Percentiles rank a stretch among this genome's conserved stretches.
Conservation (phyloP, 2,329 filamentous ascomycete species). For the Colletotrichum cereale region DNA sequence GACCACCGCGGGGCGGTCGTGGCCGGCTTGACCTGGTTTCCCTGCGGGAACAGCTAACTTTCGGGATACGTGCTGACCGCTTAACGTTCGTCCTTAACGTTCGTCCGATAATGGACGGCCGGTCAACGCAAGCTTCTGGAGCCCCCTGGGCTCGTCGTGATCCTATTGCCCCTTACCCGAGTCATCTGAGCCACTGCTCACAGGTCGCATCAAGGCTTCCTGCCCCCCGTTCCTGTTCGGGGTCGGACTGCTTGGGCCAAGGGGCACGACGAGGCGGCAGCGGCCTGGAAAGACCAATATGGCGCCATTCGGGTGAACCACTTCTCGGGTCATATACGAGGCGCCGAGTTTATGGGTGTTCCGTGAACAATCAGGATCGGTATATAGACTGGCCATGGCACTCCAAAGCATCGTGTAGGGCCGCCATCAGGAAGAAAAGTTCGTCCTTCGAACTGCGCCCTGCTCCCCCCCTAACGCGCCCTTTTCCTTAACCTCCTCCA, state of each 20-base stretch:
- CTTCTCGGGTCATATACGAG: slow-evolving; percentile 5
- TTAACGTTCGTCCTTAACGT: background rate
- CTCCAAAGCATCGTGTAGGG: background rate
- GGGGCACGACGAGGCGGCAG: slow-evolving; percentile 12
- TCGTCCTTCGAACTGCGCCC: background rate
- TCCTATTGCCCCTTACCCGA: background rate
- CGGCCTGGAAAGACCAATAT: slow-evolving; percentile 5
- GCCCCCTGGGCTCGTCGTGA: background rate
- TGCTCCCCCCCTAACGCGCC: too few relatives aligned
- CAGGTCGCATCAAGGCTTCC: slow-evolving; percentile 11
- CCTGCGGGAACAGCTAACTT: background rate
- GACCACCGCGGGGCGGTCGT: background rate
- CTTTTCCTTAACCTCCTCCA: background rate
- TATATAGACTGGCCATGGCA: slow-evolving; percentile 3
- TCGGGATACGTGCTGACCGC: slow-evolving; percentile 20
- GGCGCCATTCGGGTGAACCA: slow-evolving; percentile 17
- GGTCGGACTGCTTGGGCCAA: slow-evolving; percentile 11
- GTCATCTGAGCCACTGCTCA: slow-evolving; percentile 22
- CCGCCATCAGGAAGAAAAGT: background rate
- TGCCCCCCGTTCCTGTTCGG: background rate
- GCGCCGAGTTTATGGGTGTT: background rate
- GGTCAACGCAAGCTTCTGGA: background rate
- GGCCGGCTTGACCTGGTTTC: background rate
- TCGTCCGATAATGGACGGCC: background rate
- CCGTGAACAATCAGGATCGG: background rate